Base-by-base conservation (phyloP, 2,329 filamentous ascomycete species). In the Hypoxylon sp. region DNA sequence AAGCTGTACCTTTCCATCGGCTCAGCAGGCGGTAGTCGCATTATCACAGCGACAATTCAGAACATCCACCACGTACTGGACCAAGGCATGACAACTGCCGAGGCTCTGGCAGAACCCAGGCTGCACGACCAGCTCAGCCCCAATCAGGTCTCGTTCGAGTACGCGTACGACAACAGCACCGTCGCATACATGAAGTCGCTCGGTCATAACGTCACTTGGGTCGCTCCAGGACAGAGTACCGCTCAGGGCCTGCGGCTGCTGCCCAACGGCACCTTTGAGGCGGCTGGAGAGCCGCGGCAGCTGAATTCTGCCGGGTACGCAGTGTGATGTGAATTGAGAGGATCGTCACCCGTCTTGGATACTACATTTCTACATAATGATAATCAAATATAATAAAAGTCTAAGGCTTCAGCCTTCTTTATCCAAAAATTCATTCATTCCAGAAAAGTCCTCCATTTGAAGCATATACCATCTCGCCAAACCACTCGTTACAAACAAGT, bases 121-220 rank as follows among this genome's bases (percentile, higher is more conserved):
- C 73, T 97, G 20, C 92, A 97, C 68, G 91, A 97, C 68, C 92
- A 97, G 76, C 79, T 97, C 4, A 78, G 88, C 3, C 92, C 92
- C 0, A 85, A 89, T 48, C 77, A 78, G 53, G 83, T 88, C 1
- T 77, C 74, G 0, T 90, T 96, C 47, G 92, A 97, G 76, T 88
- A 85, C 33, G 74, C 78, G 0, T 96, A 88, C 65, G 83, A 95
- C 62, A 89, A 92, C 64, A 72, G 73, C 0, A 91, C 90, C 0
- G 85, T 89, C 1, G 84, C 81, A 0, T 90, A 84, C 65, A 79
- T 97, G 82, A 76, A 79, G 47, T 76, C 75, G 0, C 77, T 87
- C 38, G 90, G 90, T 0, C 89, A 94, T 69, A 93, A 93, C 71
- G 83, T 95, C 0, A 88, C 86, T 0, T 91, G 86, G 86, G 79